A percentile compares a stretch with the other conserved stretches of the same genome.
Evolutionary conservation across 176 grass and related monocot genomes (phyloP).

Genomic region (Triticum aestivum): DNA sequence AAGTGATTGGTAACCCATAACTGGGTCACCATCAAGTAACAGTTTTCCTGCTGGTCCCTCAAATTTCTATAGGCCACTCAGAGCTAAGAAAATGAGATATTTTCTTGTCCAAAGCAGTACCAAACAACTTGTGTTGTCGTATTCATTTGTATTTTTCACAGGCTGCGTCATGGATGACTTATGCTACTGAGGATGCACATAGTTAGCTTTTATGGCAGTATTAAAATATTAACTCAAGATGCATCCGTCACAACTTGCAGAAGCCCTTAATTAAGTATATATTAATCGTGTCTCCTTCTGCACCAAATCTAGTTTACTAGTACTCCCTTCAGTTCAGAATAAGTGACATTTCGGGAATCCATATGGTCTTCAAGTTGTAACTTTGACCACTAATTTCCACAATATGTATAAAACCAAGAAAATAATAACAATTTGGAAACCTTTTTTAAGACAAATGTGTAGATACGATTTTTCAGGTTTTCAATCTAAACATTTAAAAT

Average conservation of each 20-base stretch:
- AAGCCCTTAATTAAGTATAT: not conserved
- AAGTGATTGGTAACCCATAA: not conserved
- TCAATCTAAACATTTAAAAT: not conserved
- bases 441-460: not conserved
- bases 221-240: constrained; percentile 10
- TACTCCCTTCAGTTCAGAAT: not conserved
- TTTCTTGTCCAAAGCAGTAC: constrained; percentile 12
- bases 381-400: no score
- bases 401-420: not conserved
- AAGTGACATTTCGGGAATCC: not conserved
- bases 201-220: constrained; percentile 18
- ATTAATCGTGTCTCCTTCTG: constrained; percentile 1
- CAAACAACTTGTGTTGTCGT: constrained; percentile 33
- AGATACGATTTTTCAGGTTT: not conserved
- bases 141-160: constrained; percentile 27
- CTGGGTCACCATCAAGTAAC: constrained; percentile 25
- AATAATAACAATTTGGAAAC: not conserved
- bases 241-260: not conserved
- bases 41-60: constrained; percentile 20
- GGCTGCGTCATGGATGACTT: constrained; percentile 7
- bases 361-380: not conserved
- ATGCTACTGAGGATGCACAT: constrained; percentile 5
- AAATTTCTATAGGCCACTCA: constrained; percentile 13
- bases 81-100: constrained; percentile 23
- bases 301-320: constrained; percentile 4